A percentile compares a stretch with the other conserved stretches of the same genome.
Evolutionary conservation across 139 green algal genomes (phyloP).

Genomic region (Pleodorina starrii): DNA sequence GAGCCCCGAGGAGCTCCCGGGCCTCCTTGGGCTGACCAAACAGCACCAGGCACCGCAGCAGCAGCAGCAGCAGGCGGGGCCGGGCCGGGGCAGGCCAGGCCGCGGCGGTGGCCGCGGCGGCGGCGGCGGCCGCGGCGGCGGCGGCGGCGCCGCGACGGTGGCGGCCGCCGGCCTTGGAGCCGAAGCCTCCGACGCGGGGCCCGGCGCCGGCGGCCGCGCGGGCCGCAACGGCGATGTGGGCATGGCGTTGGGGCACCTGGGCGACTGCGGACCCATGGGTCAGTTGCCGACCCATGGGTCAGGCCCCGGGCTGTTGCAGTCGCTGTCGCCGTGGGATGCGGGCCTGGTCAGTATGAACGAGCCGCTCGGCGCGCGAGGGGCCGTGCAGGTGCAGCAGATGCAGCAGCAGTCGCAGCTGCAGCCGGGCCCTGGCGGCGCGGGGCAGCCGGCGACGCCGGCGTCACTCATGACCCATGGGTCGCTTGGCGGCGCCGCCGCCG

Average conservation of each 20-base stretch:
- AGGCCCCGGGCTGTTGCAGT: not conserved
- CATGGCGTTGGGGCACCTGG: not conserved
- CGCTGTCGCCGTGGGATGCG: not conserved
- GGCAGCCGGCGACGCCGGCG: not conserved
- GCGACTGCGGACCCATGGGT: not conserved
- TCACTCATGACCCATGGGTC: not conserved
- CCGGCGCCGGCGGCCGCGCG: not conserved
- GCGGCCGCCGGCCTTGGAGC: not conserved
- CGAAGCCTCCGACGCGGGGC: not conserved
- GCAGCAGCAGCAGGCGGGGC: not conserved
- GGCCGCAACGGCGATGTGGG: not conserved
- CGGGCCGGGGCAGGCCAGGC: not conserved
- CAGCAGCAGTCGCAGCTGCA: too few relatives aligned
- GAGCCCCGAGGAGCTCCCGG: too few relatives aligned
- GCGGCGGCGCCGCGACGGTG: too few relatives aligned
- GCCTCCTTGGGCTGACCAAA: too few relatives aligned
- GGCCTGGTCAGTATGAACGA: not conserved
- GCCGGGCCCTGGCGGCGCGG: too few relatives aligned
- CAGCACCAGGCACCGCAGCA: too few relatives aligned
- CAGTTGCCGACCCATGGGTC: not conserved
- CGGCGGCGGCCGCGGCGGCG: too few relatives aligned
- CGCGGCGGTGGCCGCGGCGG: not conserved
- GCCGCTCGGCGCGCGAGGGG: not conserved
- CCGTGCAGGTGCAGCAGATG: not conserved
- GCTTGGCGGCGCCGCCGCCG: not conserved